Evolutionary conservation across 331 rosid genomes (phyloP), one percentile per base, ranked within the genome.

Genomic region (Malus hybrid): DNA sequence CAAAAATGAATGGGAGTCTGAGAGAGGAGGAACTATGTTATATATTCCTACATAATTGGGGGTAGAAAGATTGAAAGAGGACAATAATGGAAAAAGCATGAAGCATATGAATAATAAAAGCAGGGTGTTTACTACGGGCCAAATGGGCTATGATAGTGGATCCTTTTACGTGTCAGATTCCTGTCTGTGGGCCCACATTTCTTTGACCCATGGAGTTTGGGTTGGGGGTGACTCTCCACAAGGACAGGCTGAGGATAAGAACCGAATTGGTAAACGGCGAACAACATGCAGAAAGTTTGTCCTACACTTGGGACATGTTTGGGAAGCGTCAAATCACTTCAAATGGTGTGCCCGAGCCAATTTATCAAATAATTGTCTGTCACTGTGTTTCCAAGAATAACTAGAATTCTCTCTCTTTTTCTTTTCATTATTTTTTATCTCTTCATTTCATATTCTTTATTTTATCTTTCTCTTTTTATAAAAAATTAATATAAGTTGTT

Each of bases 1-100:
- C 0, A 9, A 39, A 48, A 48, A 48, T 48, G 55, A 48, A 48
- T 15, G 57, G n/a, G 2, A 52, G 9, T 52, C 57, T 7, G 57
- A 16, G 57, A 16, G 56, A 16, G 20, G 20, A 52, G 0, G 57
- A 52, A 6, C 57, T 2, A 52, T 52, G 19, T 61, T n/a, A 56
- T 56, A 29, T 59, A 64, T 73, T 82, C 82, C 88, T 69, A 78
- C 79, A 44, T 74, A 36, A 84, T 84, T 73, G 90, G n/a, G 86
- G 80, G 75, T 70, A 67, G 73, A 65, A 52, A 29, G 64, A 34
- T 31, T 39, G 57, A 16, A 52, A 52, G 57, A 52, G 4, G 57
- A 16, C 57, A 16, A 52, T 16, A 52, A 52, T 52, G 57, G 57
- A 2, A 52, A 50, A 52, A 6, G 57, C 20, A 52, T 18, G 20